These are phyloP conservation scores for Rosellinia necatrix DNA, from an alignment of 2,329 filamentous ascomycete genomes.

Conservation along the genomic window DNA sequence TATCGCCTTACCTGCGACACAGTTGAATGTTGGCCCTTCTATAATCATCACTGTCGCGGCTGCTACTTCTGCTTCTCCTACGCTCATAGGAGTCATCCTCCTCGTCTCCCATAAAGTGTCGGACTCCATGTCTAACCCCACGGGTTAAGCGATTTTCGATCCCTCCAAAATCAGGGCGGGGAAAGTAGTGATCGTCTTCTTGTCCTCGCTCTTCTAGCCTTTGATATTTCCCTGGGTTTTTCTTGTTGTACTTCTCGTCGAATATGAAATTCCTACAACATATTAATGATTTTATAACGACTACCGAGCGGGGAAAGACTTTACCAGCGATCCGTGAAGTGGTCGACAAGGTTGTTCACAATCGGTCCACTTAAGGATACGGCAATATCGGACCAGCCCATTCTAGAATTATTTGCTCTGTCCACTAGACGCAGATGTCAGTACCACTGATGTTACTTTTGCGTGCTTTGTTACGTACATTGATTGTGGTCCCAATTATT, in stretches of 20 bases:
- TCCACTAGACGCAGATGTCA: constrained; percentile 58
- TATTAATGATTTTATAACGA: constrained; percentile 20
- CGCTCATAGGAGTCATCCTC: constrained; percentile 27
- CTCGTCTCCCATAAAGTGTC: constrained; percentile 45
- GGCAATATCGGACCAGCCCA: constrained; percentile 91
- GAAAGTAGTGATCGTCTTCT: constrained; percentile 27
- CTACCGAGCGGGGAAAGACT: constrained; percentile 12
- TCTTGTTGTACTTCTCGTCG: constrained; percentile 72
- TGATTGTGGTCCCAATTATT: constrained; percentile 84
- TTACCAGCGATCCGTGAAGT: constrained; percentile 85
- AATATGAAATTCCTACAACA: constrained; percentile 77
- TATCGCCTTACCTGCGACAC: constrained; percentile 49
- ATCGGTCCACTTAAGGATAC: constrained; percentile 76
- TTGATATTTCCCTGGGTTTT: constrained; percentile 57
- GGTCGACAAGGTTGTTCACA: constrained; percentile 72
- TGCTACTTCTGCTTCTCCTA: constrained; percentile 6
- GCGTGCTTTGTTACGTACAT: constrained; percentile 44
- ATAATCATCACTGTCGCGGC: constrained; percentile 36
- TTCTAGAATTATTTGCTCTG: constrained; percentile 76
- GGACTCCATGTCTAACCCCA: constrained; percentile 47
- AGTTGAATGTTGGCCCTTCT: constrained; percentile 51
- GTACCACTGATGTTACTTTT: neutral
- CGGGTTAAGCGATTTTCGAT: constrained; percentile 50
- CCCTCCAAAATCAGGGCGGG: constrained; percentile 43
- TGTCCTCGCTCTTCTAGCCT: constrained; percentile 31